Conservation (phyloP, 805 yeast species). For the Zygosaccharomyces bisporus region DNA sequence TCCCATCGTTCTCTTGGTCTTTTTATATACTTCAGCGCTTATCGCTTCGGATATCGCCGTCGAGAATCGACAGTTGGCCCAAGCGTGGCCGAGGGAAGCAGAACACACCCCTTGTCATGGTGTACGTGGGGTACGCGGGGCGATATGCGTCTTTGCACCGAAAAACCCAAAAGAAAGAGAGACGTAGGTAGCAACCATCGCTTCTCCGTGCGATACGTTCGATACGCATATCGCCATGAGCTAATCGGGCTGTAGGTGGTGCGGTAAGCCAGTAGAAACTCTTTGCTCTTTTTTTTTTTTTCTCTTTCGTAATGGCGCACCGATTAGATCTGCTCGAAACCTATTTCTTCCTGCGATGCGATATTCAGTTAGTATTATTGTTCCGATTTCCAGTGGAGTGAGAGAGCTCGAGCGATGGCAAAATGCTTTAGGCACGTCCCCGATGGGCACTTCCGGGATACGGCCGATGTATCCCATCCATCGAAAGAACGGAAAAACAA, state of each 20-base stretch:
- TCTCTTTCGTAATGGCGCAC: too few relatives aligned
- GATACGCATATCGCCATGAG: not conserved
- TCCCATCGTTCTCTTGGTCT: not conserved
- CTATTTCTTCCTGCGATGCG: conserved; percentile 1
- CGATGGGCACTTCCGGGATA: not conserved
- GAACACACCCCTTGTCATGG: conserved; percentile 1
- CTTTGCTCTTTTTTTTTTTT: not conserved
- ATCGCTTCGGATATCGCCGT: conserved; percentile 6
- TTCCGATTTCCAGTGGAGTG: not conserved
- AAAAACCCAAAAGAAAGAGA: not conserved
- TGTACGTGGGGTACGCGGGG: conserved; percentile 1
- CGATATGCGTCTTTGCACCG: conserved; percentile 4
- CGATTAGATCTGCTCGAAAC: conserved; percentile 4
- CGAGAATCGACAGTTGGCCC: too few relatives aligned
- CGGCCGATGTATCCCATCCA: not conserved
- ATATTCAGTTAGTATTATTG: not conserved
- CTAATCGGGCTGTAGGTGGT: too few relatives aligned
- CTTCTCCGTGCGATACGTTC: too few relatives aligned
- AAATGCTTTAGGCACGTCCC: not conserved
- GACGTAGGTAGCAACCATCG: too few relatives aligned
- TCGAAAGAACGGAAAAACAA: not conserved
- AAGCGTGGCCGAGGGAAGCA: too few relatives aligned
- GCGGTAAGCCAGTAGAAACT: too few relatives aligned
- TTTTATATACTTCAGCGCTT: conserved; percentile 6
- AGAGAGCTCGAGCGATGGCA: too few relatives aligned